Conservation (phyloP, 2,329 filamentous ascomycete species). For the Davidsoniella eucalypti region DNA sequence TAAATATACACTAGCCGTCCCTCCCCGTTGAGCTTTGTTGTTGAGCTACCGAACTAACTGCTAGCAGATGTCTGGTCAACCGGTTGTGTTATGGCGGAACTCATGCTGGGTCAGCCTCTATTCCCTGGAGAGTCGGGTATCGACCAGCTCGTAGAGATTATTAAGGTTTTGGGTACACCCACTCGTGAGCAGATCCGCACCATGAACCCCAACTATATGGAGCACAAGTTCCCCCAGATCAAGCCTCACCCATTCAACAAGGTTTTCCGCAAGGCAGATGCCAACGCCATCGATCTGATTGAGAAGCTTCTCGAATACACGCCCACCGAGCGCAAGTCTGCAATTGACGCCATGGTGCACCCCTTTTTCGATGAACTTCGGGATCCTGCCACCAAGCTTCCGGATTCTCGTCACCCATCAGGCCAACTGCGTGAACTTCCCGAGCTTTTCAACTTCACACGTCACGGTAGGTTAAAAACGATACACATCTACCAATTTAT, state of each 20-base stretch:
- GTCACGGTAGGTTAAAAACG: constrained; percentile 54
- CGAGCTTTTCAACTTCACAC: constrained; percentile 79
- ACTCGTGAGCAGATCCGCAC: constrained; percentile 96
- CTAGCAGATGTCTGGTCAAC: constrained; percentile 95
- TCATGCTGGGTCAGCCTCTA: constrained; percentile 95
- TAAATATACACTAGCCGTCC: constrained; percentile 31
- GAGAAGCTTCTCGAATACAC: constrained; percentile 91
- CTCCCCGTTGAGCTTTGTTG: background rate
- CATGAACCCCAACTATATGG: constrained; percentile 99
- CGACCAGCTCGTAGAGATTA: constrained; percentile 96
- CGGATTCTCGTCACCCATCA: constrained; percentile 82
- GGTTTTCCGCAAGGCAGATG: constrained; percentile 93
- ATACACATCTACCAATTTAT: background rate
- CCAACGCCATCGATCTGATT: constrained; percentile 87
- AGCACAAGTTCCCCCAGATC: constrained; percentile 99
- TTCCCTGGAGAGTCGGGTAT: constrained; percentile 98
- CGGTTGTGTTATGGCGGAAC: constrained; percentile 95
- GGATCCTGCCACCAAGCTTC: constrained; percentile 77
- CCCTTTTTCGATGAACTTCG: constrained; percentile 96
- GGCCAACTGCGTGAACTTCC: constrained; percentile 69
- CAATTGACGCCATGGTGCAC: constrained; percentile 93
- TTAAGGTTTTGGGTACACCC: constrained; percentile 94
- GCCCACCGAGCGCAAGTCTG: constrained; percentile 81
- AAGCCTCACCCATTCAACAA: constrained; percentile 99
- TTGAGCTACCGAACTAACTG: constrained; percentile 14